A percentile compares a stretch with the other conserved stretches of the same genome.
phyloP scores from a whole-genome alignment of 1,284 basidiomycete genomes.

The Tilletia setariae region DNA sequence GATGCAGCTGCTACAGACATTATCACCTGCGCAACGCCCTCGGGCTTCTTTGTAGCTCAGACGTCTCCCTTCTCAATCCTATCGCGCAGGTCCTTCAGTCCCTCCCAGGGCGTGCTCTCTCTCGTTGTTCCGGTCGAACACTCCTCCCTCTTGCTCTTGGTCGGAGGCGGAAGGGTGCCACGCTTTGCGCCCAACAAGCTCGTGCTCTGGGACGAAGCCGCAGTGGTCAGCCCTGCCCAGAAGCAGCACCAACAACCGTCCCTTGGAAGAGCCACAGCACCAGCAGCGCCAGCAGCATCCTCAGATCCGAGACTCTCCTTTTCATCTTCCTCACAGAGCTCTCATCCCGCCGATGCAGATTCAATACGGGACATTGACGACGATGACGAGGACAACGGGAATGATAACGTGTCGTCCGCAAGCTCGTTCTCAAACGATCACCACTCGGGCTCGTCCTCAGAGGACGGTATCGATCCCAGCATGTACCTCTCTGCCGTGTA shows the following conservation, averaged over 20 bases:
- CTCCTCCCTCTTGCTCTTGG: slow-evolving; percentile 41
- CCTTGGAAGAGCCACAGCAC: background rate
- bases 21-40: slow-evolving; percentile 40
- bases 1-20: slow-evolving; percentile 22
- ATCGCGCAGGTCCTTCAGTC: slow-evolving; percentile 24
- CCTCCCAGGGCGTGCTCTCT: slow-evolving; percentile 37
- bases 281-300: background rate
- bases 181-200: slow-evolving; percentile 49
- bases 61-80: slow-evolving; percentile 26
- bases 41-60: slow-evolving; percentile 40
- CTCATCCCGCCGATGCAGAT: background rate
- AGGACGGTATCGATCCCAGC: background rate
- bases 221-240: background rate
- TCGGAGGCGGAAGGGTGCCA: slow-evolving; percentile 44
- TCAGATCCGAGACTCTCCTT: background rate
- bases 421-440: background rate
- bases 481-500: slow-evolving; percentile 11
- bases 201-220: slow-evolving; percentile 43
- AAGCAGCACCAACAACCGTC: background rate
- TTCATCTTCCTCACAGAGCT: too few relatives aligned
- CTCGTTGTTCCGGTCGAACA: slow-evolving; percentile 33
- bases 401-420: background rate
- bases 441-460: background rate
- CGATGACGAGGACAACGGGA: background rate
- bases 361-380: background rate